Evolutionary conservation across 495 filamentous ascomycete species (phyloP), one percentile per base, ranked within the genome.

Genomic region (Tuber aestivum): DNA sequence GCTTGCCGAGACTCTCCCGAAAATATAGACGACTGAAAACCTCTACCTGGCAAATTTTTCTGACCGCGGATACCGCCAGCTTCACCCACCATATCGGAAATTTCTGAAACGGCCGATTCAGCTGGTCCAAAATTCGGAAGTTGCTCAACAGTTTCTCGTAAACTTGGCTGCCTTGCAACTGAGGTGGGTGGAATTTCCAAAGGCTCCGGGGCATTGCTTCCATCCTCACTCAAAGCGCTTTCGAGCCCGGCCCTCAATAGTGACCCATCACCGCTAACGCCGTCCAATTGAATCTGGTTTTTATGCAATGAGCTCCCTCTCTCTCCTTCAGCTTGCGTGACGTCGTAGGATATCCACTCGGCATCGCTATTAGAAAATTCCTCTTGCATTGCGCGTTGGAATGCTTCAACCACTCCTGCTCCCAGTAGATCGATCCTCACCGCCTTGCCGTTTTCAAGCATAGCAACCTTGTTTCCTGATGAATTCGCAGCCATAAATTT

Each of bases 361-460:
- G n/a, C 56, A 69, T 70, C 78, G 21, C 70, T 71, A 2, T 45
- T 37, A 21, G 78, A 41, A 7, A 70, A 72, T 32, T 77, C 78
- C 16, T 90, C 88, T 72, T 87, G 87, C 40, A 92, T 87, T 41
- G 89, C 90, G 75, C 86, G 86, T 79, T 90, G 91, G 80, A 91
- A 92, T 75, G 95, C 89, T 86, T 94, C 88, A 74, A 88, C 87
- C 42, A 93, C 89, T 75, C 91, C 90, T 27, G 93, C 93, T 69
- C 93, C 92, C 0, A 98, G 87, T 18, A 94, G 75, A 83, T 98
- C 94, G 75, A 96, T 91, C 70, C 81, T 82, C 20, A 80, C 88
- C 85, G 69, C 74, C 71, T 72, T 79, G 18, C 74, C 78, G 65
- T 75, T 75, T 23, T 69, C 77, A 61, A 72, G 70, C 44, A 77